Conservation (phyloP, 2,329 filamentous ascomycete genomes). For the Aspergillus costaricaensis region DNA sequence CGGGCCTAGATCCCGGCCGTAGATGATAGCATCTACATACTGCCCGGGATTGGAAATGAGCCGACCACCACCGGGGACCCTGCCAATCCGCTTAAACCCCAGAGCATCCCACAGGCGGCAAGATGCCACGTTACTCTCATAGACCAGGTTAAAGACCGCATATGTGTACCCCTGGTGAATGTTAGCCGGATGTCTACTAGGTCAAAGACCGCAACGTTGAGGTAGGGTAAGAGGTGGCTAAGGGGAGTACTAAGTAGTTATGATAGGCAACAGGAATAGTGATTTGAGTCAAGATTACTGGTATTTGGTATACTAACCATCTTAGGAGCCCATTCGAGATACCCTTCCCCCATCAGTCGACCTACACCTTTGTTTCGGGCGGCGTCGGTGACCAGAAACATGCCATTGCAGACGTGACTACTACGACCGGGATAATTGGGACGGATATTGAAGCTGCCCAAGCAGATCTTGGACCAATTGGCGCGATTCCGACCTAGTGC, state of each 20-base stretch:
- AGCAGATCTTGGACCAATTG: slow-evolving; percentile 78
- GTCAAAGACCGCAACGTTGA: neutral
- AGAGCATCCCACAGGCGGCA: slow-evolving; percentile 90
- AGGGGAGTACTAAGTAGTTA: neutral
- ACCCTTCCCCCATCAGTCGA: slow-evolving; percentile 73
- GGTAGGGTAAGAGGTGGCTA: neutral
- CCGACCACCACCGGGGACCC: slow-evolving; percentile 71
- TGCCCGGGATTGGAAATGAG: slow-evolving; percentile 69
- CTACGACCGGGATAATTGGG: slow-evolving; percentile 90
- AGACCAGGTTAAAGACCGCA: slow-evolving; percentile 91
- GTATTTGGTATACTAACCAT: slow-evolving; percentile 42
- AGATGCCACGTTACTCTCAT: slow-evolving; percentile 88
- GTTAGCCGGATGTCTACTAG: slow-evolving; percentile 22
- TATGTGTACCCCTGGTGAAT: slow-evolving; percentile 72
- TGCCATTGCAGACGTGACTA: slow-evolving; percentile 81
- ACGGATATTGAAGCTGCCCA: slow-evolving; percentile 92
- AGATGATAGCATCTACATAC: slow-evolving; percentile 74
- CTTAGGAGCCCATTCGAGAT: slow-evolving; percentile 74
- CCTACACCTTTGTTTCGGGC: slow-evolving; percentile 74
- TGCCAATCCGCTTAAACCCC: slow-evolving; percentile 88
- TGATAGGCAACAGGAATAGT: neutral
- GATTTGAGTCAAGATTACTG: neutral
- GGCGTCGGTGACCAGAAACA: slow-evolving; percentile 73
- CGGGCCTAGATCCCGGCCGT: slow-evolving; percentile 63
- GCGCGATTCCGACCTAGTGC: slow-evolving; percentile 54